These are phyloP conservation scores for Chlamydomonas sphaeroides DNA, from an alignment of 139 green algal species.

Conservation along the genomic window DNA sequence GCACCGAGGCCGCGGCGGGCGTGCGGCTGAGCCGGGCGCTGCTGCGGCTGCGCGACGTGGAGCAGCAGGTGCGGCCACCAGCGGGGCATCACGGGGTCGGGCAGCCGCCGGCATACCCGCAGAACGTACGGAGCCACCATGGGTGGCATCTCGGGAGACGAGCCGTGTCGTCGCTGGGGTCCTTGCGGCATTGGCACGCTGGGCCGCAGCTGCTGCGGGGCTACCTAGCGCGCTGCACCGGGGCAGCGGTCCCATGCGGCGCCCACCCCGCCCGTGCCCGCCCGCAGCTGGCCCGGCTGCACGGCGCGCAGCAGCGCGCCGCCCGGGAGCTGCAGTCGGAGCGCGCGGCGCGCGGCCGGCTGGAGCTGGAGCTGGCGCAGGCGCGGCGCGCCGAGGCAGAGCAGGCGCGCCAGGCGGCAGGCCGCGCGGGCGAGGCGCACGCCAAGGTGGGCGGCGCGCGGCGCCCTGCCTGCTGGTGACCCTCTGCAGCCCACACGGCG, in stretches of 20 bases:
- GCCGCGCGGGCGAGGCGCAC: background rate
- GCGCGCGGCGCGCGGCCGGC: background rate
- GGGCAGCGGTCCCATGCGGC: too few relatives aligned
- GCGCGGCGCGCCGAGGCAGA: background rate
- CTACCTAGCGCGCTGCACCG: too few relatives aligned
- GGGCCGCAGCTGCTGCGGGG: too few relatives aligned
- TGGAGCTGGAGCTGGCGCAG: conserved; percentile 1
- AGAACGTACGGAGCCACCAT: too few relatives aligned
- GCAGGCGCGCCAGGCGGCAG: background rate
- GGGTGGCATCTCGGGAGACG: too few relatives aligned
- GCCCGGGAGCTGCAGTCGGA: background rate
- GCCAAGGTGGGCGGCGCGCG: background rate
- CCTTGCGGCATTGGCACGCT: too few relatives aligned
- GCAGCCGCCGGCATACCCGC: too few relatives aligned
- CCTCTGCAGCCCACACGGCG: too few relatives aligned
- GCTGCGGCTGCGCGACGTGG: conserved; percentile 20
- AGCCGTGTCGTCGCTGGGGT: too few relatives aligned
- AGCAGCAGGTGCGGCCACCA: conserved; percentile 1
- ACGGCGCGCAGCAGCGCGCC: background rate
- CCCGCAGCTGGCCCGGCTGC: background rate
- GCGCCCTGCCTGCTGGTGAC: too few relatives aligned
- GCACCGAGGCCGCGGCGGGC: conserved; percentile 9
- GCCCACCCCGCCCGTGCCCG: too few relatives aligned
- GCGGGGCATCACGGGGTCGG: too few relatives aligned
- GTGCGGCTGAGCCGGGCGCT: background rate